A percentile compares a stretch with the other conserved stretches of the same genome.
phyloP scores from a whole-genome alignment of 805 yeast genomes.

The Debaryomyces hansenii region DNA sequence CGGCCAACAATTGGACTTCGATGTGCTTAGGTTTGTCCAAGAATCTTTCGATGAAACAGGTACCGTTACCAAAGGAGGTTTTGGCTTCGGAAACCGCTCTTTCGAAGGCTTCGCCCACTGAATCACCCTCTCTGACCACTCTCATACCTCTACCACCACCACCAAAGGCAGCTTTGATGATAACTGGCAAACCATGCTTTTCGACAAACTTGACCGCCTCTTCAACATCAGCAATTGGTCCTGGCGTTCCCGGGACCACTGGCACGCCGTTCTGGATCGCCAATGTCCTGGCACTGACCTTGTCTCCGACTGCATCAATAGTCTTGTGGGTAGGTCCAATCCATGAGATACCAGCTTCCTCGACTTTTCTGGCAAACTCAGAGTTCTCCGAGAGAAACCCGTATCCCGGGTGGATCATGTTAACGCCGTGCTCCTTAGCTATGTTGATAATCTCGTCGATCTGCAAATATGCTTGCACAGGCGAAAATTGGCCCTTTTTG shows the following conservation, averaged over 20 bases:
- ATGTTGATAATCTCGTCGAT: slow-evolving; percentile 91
- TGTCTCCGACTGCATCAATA: slow-evolving; percentile 95
- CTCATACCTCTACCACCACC: slow-evolving; percentile 99
- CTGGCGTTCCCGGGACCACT: slow-evolving; percentile 96
- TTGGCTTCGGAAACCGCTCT: slow-evolving; percentile 95
- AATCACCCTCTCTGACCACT: slow-evolving; percentile 96
- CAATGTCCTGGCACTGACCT: slow-evolving; percentile 88
- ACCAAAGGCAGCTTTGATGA: slow-evolving; percentile 98
- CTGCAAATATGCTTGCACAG: slow-evolving; percentile 94
- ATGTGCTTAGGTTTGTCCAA: slow-evolving; percentile 95
- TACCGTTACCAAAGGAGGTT: slow-evolving; percentile 97
- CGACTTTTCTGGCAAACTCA: slow-evolving; percentile 90
- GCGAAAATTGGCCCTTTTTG: slow-evolving; percentile 82
- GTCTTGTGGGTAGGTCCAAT: slow-evolving; percentile 88
- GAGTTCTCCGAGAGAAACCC: slow-evolving; percentile 87
- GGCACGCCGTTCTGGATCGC: slow-evolving; percentile 86
- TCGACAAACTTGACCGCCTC: slow-evolving; percentile 81
- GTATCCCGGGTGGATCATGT: slow-evolving; percentile 42
- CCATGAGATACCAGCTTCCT: slow-evolving; percentile 90
- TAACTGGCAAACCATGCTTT: slow-evolving; percentile 90
- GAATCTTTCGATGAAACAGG: slow-evolving; percentile 96
- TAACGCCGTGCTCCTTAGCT: slow-evolving; percentile 49
- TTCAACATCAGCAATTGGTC: slow-evolving; percentile 80
- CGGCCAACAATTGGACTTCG: slow-evolving; percentile 95
- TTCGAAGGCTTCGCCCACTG: slow-evolving; percentile 83